phyloP scores from a whole-genome alignment of 2,329 filamentous ascomycete genomes.

The Lachnellula subtilissima region DNA sequence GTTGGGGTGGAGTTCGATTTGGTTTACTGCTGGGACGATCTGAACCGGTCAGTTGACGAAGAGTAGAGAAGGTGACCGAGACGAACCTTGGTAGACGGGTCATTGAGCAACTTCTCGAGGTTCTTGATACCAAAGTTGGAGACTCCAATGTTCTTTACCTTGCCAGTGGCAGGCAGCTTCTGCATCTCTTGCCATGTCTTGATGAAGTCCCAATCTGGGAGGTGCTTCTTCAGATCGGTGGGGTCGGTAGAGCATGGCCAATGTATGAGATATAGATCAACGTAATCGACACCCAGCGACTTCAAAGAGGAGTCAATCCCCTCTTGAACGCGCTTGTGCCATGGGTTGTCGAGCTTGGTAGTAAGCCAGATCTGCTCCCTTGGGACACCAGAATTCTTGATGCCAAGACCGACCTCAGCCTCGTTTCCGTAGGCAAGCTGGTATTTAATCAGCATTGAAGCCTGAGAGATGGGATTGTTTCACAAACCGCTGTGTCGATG shows the following conservation, averaged over 20 bases:
- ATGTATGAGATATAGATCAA: constrained; percentile 69
- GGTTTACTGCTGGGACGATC: constrained; percentile 66
- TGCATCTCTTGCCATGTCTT: constrained; percentile 74
- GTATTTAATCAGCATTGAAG: constrained; percentile 3
- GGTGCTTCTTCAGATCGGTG: constrained; percentile 55
- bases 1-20: constrained; percentile 77
- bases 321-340: constrained; percentile 64
- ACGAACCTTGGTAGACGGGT: constrained; percentile 56
- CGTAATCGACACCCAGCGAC: constrained; percentile 58
- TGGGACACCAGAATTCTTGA: constrained; percentile 62
- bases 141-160: constrained; percentile 76
- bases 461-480: background rate
- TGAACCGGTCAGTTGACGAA: constrained; percentile 23
- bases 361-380: constrained; percentile 66
- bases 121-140: constrained; percentile 83
- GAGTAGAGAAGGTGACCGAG: background rate
- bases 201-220: constrained; percentile 74
- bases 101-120: constrained; percentile 69
- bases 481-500: constrained; percentile 54
- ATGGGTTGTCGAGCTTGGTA: constrained; percentile 78
- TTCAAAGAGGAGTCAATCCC: constrained; percentile 56
- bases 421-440: constrained; percentile 71
- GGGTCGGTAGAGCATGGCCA: constrained; percentile 65
- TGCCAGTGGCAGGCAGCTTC: constrained; percentile 62
- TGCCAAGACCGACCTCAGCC: constrained; percentile 60